These are phyloP conservation scores for Populus tomentosa DNA, from an alignment of 441 rosid genomes.

Conservation along the genomic window DNA sequence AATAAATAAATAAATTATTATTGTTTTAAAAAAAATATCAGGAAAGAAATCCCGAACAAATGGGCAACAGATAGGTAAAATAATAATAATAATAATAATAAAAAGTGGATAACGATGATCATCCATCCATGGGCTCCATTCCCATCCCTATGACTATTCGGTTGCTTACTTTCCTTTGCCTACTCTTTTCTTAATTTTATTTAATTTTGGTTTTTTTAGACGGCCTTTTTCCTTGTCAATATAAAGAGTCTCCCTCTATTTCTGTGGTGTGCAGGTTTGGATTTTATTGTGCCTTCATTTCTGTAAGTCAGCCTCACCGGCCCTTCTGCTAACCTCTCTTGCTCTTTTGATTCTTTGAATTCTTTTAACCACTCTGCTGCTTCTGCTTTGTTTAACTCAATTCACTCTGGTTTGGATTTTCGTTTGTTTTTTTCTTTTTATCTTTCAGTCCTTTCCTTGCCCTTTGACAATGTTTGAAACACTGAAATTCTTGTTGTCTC, in stretches of 20 bases:
- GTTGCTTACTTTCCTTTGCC: constrained; percentile 3
- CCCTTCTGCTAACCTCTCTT: neutral
- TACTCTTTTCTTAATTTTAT: neutral
- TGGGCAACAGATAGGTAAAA: neutral
- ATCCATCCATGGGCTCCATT: neutral
- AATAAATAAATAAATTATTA: neutral
- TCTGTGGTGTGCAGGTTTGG: constrained; percentile 27
- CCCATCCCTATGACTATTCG: neutral
- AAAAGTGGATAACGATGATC: neutral
- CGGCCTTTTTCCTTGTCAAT: constrained; percentile 13
- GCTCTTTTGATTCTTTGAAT: neutral
- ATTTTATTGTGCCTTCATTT: constrained; percentile 14
- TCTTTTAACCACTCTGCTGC: neutral
- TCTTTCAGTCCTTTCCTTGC: neutral
- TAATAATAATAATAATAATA: no score
- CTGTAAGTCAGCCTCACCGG: constrained; percentile 9
- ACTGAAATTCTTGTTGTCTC: neutral
- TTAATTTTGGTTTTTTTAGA: neutral
- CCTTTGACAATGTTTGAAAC: neutral
- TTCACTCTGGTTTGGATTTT: neutral
- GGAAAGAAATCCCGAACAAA: neutral
- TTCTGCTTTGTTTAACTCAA: neutral
- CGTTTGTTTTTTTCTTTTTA: neutral
- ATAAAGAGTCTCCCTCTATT: constrained; percentile 17
- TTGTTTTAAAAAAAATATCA: neutral